Evolutionary conservation across 2,329 filamentous ascomycete genomes (phyloP), one percentile per base, ranked within the genome.

Genomic region (Aureobasidium namibiae): DNA sequence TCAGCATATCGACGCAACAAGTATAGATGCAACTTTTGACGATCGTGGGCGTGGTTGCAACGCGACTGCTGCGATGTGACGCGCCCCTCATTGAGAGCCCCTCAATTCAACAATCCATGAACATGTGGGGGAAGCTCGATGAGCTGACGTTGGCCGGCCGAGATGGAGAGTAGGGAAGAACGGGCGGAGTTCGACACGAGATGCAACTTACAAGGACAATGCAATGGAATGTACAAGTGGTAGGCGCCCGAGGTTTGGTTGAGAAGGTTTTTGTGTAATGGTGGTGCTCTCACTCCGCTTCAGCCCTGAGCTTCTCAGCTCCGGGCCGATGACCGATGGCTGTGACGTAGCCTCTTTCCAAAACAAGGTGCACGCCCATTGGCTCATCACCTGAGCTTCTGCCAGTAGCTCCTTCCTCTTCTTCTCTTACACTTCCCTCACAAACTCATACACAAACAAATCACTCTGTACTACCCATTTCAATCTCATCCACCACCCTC

Each of bases 191-290:
- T 18, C 18, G 9, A 39, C 16, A 16, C 42, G n/a, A 34, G 11
- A 33, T 21, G 9, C 11, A 23, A 50, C 56, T 59, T 52, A 59
- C 56, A n/a, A 42, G 14, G 54, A 39, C 24, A 18, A 18, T 23
- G 11, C 42, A 56, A 48, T 57, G 42, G 21, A 29, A 42, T 57
- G 54, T 48, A 31, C 33, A 56, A 36, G 13, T 33, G 23, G 24
- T 36, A 42, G 26, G 23, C 29, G 26, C 29, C 23, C 14, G 44
- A 29, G 23, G 44, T 21, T 31, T 49, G 29, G 56, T 58, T 58
- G 56, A 58, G 56, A 49, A 45, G 48, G 8, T 59, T 48, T 41
- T 56, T 46, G 53, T 45, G 31, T 31, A 23, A 42, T 39, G 34
- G 50, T 54, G 4, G 26, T 34, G 48, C 48, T 29, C 48, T 11